Evolutionary conservation across 139 green algal genomes (phyloP), one percentile per base, ranked within the genome.

Genomic region (Chlamydomonas sphaeroides): DNA sequence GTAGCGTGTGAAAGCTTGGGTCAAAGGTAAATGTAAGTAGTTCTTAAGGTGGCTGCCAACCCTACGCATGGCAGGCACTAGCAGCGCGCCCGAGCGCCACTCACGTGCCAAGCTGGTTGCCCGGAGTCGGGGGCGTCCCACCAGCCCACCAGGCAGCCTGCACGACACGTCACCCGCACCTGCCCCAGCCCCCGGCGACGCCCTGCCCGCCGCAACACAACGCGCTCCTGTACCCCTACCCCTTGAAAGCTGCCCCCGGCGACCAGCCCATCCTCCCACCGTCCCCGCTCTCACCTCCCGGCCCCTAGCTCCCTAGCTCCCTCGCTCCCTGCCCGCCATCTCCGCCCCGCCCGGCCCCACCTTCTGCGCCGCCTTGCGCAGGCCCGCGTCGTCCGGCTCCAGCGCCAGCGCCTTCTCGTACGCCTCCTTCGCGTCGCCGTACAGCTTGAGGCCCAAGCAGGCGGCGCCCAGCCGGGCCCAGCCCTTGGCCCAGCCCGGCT

Each of bases 391-490:
- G 48, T 94, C 86, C 20, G 94, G 94, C 79, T 97, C 94, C 26
- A 97, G 68, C 59, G 89, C 72, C 26, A 93, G 70, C 0, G 90
- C 94, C 48, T 79, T 75, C 75, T 95, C 76, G 49, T 96, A 97
- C 10, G 91, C 85, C 62, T 95, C 89, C 61, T 72, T 79, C 0
- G 93, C 93, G 81, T 94, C 85, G 35, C 68, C 45, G 70, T 84
- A 92, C 33, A 93, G 73, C 73, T 93, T 85, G 42, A 93, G 77
- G 33, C 88, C 92, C 76, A 80, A 79, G 42, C 84, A 79, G 0
- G 85, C 88, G 7, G 78, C 86, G 23, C 71, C 88, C 73, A 80
- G 45, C 32, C 88, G 68, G 5, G 86, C 82, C 75, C 84, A 87
- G 75, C 90, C 85, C 85, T 93, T 91, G 17, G 71, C 79, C 83